Evolutionary conservation across 2,329 filamentous ascomycete species (phyloP).

Genomic region (Endoconidiophora laricicola): DNA sequence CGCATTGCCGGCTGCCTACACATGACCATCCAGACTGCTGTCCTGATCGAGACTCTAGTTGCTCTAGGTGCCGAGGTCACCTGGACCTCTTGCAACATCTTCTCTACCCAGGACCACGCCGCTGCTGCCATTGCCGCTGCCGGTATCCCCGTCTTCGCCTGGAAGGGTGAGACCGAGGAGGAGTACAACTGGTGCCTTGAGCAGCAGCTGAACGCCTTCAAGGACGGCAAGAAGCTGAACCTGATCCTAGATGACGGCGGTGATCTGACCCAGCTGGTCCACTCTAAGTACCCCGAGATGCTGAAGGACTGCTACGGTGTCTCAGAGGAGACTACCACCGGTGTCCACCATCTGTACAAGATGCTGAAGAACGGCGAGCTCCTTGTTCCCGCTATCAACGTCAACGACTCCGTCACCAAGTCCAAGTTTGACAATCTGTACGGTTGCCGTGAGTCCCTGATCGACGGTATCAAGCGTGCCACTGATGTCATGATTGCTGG

Average conservation of each 20-base stretch:
- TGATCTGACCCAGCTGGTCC: conserved; percentile 88
- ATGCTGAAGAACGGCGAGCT: conserved; percentile 88
- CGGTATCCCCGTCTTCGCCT: conserved; percentile 71
- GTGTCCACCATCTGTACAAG: conserved; percentile 97
- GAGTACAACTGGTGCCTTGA: conserved; percentile 99
- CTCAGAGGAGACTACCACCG: conserved; percentile 98
- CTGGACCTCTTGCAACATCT: conserved; percentile 99
- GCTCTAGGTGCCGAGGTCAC: conserved; percentile 94
- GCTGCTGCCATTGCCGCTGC: conserved; percentile 90
- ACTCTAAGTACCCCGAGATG: conserved; percentile 97
- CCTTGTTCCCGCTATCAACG: conserved; percentile 91
- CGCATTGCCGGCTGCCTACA: conserved; percentile 96
- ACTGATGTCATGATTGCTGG: conserved; percentile 99
- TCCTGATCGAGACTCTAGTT: conserved; percentile 95
- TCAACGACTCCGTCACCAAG: conserved; percentile 99
- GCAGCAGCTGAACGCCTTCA: conserved; percentile 95
- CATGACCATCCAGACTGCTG: conserved; percentile 99
- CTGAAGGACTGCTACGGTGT: conserved; percentile 97
- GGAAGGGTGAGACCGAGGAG: conserved; percentile 91
- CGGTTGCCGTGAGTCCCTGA: conserved; percentile 95
- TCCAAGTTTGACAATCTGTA: conserved; percentile 99
- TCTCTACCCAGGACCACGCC: conserved; percentile 97
- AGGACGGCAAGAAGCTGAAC: conserved; percentile 92
- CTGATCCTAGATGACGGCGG: conserved; percentile 97
- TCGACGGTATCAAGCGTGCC: conserved; percentile 99